Evolutionary conservation across 345 rosid species (phyloP).

Genomic region (Sonneratia alba): DNA sequence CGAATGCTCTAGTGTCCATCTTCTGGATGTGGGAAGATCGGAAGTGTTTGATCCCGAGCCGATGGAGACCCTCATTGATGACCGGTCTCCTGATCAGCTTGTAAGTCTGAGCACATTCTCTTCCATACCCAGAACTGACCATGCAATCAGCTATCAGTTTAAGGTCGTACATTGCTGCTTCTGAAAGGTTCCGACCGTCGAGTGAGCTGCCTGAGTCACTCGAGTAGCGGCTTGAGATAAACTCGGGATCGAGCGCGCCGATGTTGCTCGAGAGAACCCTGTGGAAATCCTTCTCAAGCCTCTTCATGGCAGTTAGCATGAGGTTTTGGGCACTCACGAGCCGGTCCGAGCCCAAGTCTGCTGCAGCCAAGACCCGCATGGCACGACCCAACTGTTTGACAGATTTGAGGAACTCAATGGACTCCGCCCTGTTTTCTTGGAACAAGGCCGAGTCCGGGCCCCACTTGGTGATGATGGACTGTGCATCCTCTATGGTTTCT

Average conservation of each 20-base stretch:
- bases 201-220: constrained; percentile 23
- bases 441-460: constrained; percentile 31
- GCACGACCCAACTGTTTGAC: constrained; percentile 37
- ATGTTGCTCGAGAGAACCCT: constrained; percentile 33
- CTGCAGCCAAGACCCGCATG: constrained; percentile 44
- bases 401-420: constrained; percentile 35
- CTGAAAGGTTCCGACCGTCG: constrained; percentile 25
- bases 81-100: constrained; percentile 46
- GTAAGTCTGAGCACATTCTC: constrained; percentile 57
- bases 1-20: constrained; percentile 44
- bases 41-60: constrained; percentile 46
- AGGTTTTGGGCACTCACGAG: constrained; percentile 53
- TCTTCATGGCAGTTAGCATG: constrained; percentile 57
- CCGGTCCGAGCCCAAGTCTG: constrained; percentile 33
- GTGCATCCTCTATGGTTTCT: constrained; percentile 37
- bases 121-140: constrained; percentile 64
- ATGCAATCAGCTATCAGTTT: constrained; percentile 67
- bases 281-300: constrained; percentile 54
- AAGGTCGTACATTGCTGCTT: constrained; percentile 45
- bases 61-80: constrained; percentile 51
- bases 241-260: constrained; percentile 40
- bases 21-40: constrained; percentile 39
- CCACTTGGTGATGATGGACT: constrained; percentile 56
- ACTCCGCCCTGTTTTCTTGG: constrained; percentile 34
- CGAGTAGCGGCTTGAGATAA: constrained; percentile 44